These are phyloP conservation scores for Auricularia auricula-judae DNA, from an alignment of 768 basidiomycete genomes.

Conservation along the genomic window DNA sequence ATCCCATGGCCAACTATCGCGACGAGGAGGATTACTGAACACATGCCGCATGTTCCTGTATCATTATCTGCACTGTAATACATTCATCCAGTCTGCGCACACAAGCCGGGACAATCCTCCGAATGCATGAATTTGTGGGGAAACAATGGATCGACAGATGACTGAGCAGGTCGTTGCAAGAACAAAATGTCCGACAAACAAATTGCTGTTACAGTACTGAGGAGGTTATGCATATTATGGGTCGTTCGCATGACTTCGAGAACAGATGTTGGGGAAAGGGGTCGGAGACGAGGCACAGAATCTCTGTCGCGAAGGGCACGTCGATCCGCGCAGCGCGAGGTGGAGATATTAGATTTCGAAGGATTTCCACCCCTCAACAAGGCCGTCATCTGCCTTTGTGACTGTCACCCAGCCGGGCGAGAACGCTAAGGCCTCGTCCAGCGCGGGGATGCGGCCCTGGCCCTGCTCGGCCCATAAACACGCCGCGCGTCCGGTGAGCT, in stretches of 20 bases:
- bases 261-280: too few relatives aligned
- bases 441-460: constrained; percentile 47
- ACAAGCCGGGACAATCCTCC: too few relatives aligned
- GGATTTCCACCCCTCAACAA: constrained; percentile 41
- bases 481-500: constrained; percentile 34
- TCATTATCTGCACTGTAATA: background rate
- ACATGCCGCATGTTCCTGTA: background rate
- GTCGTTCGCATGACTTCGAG: too few relatives aligned
- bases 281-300: too few relatives aligned
- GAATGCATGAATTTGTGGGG: too few relatives aligned
- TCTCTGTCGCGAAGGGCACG: too few relatives aligned
- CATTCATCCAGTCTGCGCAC: too few relatives aligned
- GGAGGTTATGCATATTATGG: too few relatives aligned
- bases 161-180: too few relatives aligned
- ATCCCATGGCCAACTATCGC: constrained; percentile 30
- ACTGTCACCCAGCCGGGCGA: constrained; percentile 60
- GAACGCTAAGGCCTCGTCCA: constrained; percentile 54
- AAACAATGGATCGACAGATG: too few relatives aligned
- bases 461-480: constrained; percentile 59
- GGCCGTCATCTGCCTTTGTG: constrained; percentile 41
- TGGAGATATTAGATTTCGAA: constrained; percentile 19
- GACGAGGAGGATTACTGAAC: constrained; percentile 14
- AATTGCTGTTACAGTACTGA: too few relatives aligned
- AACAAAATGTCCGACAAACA: too few relatives aligned
- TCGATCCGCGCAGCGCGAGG: background rate